These are phyloP conservation scores for Drosera spatulata DNA, from an alignment of 179 eudicot species.

Conservation along the genomic window DNA sequence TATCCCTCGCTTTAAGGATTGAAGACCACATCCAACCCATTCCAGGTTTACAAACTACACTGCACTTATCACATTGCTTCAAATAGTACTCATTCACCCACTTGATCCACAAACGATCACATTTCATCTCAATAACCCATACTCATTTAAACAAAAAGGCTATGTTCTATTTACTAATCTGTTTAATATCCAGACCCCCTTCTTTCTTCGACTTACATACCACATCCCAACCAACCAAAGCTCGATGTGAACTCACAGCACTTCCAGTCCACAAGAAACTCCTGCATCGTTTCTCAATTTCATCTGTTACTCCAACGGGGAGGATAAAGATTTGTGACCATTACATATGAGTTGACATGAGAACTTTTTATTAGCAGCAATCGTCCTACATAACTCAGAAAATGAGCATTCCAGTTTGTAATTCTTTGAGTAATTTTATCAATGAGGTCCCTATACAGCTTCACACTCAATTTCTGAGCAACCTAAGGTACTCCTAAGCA, in stretches of 20 bases:
- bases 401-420: too few species aligned
- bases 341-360: neutral
- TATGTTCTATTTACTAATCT: neutral
- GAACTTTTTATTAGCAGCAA: too few species aligned
- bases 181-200: neutral
- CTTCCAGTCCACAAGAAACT: neutral
- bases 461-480: too few species aligned
- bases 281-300: neutral
- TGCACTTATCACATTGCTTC: too few species aligned
- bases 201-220: neutral
- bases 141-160: neutral
- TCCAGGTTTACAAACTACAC: too few species aligned
- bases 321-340: neutral
- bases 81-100: too few species aligned
- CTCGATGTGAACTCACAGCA: neutral
- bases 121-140: neutral
- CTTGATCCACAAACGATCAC: neutral
- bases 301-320: neutral
- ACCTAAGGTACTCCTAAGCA: too few species aligned
- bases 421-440: too few species aligned
- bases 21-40: too few species aligned
- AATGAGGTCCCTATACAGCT: too few species aligned
- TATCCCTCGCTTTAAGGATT: too few species aligned
- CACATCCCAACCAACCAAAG: neutral
- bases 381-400: too few species aligned